Evolutionary conservation across 1,139 yeast genomes (phyloP).

Genomic region (Blastobotrys aristatus): DNA sequence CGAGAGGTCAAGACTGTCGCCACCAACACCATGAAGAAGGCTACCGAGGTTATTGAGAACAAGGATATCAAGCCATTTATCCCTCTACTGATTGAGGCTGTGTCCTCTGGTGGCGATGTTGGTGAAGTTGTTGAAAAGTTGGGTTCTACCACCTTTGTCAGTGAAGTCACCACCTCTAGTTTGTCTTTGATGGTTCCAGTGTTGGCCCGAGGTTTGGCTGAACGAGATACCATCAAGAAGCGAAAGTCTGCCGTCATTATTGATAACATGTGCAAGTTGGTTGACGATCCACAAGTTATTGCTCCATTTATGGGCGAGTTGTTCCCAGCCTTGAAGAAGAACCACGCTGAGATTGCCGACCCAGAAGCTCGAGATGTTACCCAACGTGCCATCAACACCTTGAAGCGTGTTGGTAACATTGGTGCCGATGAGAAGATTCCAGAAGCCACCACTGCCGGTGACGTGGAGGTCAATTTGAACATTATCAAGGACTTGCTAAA

Average conservation of each 20-base stretch:
- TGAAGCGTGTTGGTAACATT: constrained; percentile 98
- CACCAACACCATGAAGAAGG: constrained; percentile 88
- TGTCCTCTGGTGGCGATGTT: constrained; percentile 93
- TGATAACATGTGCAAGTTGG: constrained; percentile 99
- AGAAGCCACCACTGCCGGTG: constrained; percentile 98
- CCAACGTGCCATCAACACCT: constrained; percentile 91
- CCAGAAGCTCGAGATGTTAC: constrained; percentile 99
- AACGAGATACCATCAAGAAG: constrained; percentile 98
- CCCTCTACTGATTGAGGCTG: constrained; percentile 95
- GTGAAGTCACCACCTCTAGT: constrained; percentile 99
- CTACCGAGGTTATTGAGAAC: constrained; percentile 97
- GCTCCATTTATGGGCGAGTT: constrained; percentile 97
- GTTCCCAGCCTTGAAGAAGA: constrained; percentile 92
- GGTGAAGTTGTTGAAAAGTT: constrained; percentile 98
- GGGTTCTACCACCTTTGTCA: constrained; percentile 99
- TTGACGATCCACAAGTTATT: constrained; percentile 99
- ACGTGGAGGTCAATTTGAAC: constrained; percentile 74
- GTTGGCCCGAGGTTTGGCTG: constrained; percentile 98
- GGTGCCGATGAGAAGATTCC: constrained; percentile 85
- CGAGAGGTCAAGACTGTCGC: constrained; percentile 97
- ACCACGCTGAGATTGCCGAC: constrained; percentile 95
- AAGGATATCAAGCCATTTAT: constrained; percentile 99
- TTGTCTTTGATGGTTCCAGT: constrained; percentile 99
- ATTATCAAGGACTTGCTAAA: constrained; percentile 72
- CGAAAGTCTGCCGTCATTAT: constrained; percentile 99